A percentile compares a stretch with the other conserved stretches of the same genome.
Conservation (phyloP, 2,329 filamentous ascomycete species). For the Sporothrix brasiliensis region DNA sequence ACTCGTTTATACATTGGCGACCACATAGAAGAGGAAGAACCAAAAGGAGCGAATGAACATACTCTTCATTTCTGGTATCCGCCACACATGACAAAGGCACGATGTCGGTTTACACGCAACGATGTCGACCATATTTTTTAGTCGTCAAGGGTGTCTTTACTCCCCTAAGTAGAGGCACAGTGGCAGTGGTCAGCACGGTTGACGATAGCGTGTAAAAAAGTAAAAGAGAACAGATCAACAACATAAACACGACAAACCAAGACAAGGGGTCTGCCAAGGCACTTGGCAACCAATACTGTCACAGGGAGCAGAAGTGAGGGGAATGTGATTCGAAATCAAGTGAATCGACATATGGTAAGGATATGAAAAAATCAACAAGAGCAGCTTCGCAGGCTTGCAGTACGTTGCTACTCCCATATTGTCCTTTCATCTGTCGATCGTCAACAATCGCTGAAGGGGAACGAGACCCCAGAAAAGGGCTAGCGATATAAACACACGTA, state of each 20-base stretch:
- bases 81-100: background rate
- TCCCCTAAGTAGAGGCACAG: background rate
- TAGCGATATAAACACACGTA: too few relatives aligned
- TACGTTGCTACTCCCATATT: background rate
- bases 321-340: background rate
- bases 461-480: background rate
- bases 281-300: too few relatives aligned
- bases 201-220: background rate
- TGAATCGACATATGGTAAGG: background rate
- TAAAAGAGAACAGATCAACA: background rate
- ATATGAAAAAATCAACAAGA: background rate
- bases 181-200: background rate
- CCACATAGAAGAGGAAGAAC: background rate
- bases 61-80: background rate
- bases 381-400: background rate
- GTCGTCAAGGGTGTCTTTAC: too few relatives aligned
- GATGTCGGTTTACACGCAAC: background rate
- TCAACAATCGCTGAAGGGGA: background rate
- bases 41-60: conserved; percentile 14
- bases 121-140: too few relatives aligned
- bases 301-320: background rate
- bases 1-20: background rate
- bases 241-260: too few relatives aligned
- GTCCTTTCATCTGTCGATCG: background rate
- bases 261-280: too few relatives aligned